A percentile compares a stretch with the other conserved stretches of the same genome.
Conservation (phyloP, 2,329 filamentous ascomycete genomes). For the Trichophyton rubrum region DNA sequence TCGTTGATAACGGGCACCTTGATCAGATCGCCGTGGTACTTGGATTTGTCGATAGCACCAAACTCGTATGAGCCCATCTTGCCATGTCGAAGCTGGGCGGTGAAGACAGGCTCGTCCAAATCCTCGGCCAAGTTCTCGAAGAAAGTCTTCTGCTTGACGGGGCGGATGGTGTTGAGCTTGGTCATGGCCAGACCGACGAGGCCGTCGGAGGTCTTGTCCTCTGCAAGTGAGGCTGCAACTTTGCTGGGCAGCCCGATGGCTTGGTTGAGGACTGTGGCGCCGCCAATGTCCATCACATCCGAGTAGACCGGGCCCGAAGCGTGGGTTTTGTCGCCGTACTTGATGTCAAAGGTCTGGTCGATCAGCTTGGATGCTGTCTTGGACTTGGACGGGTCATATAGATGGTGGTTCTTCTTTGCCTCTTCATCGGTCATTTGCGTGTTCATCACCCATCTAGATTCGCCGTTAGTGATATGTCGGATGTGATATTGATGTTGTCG, state of each 20-base stretch:
- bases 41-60: constrained; percentile 51
- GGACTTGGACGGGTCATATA: constrained; percentile 44
- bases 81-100: constrained; percentile 52
- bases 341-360: constrained; percentile 47
- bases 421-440: constrained; percentile 39
- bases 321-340: constrained; percentile 53
- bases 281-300: constrained; percentile 52
- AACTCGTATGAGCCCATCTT: constrained; percentile 59
- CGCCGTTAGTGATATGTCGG: background rate
- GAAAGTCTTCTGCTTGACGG: constrained; percentile 55
- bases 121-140: constrained; percentile 55
- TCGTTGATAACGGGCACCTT: constrained; percentile 51
- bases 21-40: constrained; percentile 50
- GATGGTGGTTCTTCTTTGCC: constrained; percentile 40
- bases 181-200: constrained; percentile 51
- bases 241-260: constrained; percentile 54
- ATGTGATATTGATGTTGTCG: background rate
- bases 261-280: constrained; percentile 47
- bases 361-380: constrained; percentile 37
- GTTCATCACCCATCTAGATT: constrained; percentile 57
- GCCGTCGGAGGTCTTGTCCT: constrained; percentile 45
- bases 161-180: constrained; percentile 50
- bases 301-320: constrained; percentile 53
- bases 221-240: constrained; percentile 43
- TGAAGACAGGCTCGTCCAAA: constrained; percentile 56